phyloP scores from a whole-genome alignment of 1,284 basidiomycete genomes.

The Sanghuangporus baumii region DNA sequence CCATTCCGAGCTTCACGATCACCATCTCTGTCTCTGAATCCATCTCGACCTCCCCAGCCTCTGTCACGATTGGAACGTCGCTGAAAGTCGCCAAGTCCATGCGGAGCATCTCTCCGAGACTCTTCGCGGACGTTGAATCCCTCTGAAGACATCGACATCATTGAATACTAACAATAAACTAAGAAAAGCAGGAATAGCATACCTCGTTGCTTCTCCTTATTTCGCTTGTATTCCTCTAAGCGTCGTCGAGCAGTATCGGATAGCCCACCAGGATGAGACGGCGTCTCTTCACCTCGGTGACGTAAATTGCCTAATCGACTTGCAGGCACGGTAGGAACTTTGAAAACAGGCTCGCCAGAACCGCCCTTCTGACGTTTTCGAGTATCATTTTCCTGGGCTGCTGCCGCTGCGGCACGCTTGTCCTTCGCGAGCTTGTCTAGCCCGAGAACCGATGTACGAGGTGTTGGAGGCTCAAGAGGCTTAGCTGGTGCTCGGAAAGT shows the following conservation, averaged over 20 bases:
- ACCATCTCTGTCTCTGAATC: slow-evolving; percentile 25
- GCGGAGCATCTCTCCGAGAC: slow-evolving; percentile 47
- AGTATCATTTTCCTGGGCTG: slow-evolving; percentile 45
- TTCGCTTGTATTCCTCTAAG: slow-evolving; percentile 72
- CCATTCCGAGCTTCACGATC: slow-evolving; percentile 22
- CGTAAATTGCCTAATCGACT: slow-evolving; percentile 54
- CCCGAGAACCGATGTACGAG: slow-evolving; percentile 73
- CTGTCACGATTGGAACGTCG: slow-evolving; percentile 60
- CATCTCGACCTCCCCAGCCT: slow-evolving; percentile 19
- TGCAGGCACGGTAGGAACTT: slow-evolving; percentile 75
- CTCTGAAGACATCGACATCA: slow-evolving; percentile 34
- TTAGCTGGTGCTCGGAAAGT: slow-evolving; percentile 71
- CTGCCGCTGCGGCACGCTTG: slow-evolving; percentile 64
- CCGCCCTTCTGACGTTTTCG: slow-evolving; percentile 39
- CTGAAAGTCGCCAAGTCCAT: slow-evolving; percentile 68
- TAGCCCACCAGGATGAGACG: slow-evolving; percentile 88
- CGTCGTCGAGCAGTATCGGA: slow-evolving; percentile 66
- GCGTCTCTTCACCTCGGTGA: slow-evolving; percentile 82
- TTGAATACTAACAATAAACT: neutral
- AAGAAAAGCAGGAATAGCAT: slow-evolving; percentile 4
- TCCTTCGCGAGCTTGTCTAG: slow-evolving; percentile 84
- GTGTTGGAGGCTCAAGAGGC: slow-evolving; percentile 66
- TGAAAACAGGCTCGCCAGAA: slow-evolving; percentile 60
- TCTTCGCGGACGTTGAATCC: slow-evolving; percentile 55
- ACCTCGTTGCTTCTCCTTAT: slow-evolving; percentile 65